A percentile compares a stretch with the other conserved stretches of the same genome.
These are phyloP conservation scores for Schizosaccharomyces lindneri DNA, from an alignment of 805 yeast species.

Conservation along the genomic window DNA sequence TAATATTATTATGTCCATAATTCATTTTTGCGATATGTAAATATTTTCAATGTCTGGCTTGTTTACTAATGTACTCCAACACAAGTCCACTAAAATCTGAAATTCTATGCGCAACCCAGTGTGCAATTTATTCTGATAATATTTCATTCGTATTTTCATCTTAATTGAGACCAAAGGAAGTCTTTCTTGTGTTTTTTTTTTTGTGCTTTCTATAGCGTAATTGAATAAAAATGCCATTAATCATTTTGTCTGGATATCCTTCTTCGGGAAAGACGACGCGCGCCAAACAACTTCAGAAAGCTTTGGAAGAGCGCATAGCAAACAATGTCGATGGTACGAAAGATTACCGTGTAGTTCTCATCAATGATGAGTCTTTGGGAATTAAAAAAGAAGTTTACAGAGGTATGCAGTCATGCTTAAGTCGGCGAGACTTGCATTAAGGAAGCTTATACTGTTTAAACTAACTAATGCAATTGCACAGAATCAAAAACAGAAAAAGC, in stretches of 20 bases:
- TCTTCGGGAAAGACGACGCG: slow-evolving; percentile 60
- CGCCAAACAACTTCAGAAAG: slow-evolving; percentile 29
- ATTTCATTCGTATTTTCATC: too few relatives aligned
- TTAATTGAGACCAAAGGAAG: too few relatives aligned
- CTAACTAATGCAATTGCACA: not conserved
- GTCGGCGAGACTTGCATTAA: not conserved
- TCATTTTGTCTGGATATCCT: slow-evolving; percentile 67
- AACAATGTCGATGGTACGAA: not conserved
- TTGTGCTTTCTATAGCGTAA: too few relatives aligned
- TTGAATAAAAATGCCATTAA: slow-evolving; percentile 41
- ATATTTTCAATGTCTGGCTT: too few relatives aligned
- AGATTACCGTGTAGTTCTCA: slow-evolving; percentile 16
- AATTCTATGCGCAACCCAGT: too few relatives aligned
- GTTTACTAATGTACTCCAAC: too few relatives aligned
- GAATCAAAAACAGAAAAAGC: slow-evolving; percentile 59
- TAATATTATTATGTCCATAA: too few relatives aligned
- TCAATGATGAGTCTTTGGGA: slow-evolving; percentile 57
- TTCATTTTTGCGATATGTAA: too few relatives aligned
- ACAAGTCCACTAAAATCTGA: too few relatives aligned
- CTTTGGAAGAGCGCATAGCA: slow-evolving; percentile 23
- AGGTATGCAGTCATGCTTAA: slow-evolving; percentile 4
- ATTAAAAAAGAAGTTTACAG: slow-evolving; percentile 41
- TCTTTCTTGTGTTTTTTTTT: too few relatives aligned
- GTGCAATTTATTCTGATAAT: too few relatives aligned
- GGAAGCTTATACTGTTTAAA: too few relatives aligned